phyloP scores from a whole-genome alignment of 2,329 filamentous ascomycete species.

The Colletotrichum horii region DNA sequence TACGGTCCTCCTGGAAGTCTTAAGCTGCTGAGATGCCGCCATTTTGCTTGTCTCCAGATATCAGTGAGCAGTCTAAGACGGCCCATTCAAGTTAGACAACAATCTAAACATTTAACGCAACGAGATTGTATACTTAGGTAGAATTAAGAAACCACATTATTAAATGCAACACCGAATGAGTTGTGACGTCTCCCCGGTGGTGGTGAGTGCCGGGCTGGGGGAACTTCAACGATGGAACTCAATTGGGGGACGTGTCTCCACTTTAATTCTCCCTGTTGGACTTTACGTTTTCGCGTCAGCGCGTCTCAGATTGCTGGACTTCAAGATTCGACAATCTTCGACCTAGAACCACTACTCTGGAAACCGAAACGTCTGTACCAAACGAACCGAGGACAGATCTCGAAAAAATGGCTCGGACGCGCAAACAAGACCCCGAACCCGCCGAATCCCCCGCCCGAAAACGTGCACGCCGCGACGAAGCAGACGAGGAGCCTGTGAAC shows the following conservation, averaged over 20 bases:
- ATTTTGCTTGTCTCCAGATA: background rate
- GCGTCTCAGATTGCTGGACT: background rate
- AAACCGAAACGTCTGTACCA: background rate
- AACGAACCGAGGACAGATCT: background rate
- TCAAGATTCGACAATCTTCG: background rate
- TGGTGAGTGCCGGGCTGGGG: background rate
- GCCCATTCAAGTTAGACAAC: background rate
- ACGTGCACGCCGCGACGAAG: conserved; percentile 27
- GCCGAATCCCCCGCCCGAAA: conserved; percentile 22
- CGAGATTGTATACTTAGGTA: background rate
- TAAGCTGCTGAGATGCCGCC: background rate
- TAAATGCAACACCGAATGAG: background rate
- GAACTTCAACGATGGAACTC: background rate
- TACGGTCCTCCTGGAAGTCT: background rate
- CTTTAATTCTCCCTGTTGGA: background rate
- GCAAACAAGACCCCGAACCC: background rate
- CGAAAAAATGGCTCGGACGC: background rate
- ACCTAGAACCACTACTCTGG: background rate
- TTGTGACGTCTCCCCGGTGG: background rate
- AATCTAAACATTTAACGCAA: background rate
- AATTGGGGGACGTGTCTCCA: background rate
- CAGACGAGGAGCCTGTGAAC: conserved; percentile 30
- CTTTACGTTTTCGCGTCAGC: conserved; percentile 17
- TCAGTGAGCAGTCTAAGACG: background rate
- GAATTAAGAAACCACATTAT: background rate